Conservation (phyloP, 768 basidiomycete genomes). For the Clitopilus passeckerianus region DNA sequence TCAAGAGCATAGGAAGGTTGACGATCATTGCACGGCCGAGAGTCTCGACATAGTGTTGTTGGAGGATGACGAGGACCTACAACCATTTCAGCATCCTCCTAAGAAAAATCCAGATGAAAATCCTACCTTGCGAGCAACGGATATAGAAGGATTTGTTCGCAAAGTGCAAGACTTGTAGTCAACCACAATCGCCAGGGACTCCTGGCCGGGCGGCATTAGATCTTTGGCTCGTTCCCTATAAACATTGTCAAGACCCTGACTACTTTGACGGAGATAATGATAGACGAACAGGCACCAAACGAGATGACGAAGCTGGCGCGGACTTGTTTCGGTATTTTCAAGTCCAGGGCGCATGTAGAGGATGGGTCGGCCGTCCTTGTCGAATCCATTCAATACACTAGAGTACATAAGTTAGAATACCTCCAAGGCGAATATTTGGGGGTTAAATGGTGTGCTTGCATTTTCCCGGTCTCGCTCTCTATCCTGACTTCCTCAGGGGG, state of each 20-base stretch:
- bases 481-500: slow-evolving; percentile 74
- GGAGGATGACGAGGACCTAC: slow-evolving; percentile 71
- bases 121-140: slow-evolving; percentile 69
- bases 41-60: slow-evolving; percentile 87
- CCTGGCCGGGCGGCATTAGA: slow-evolving; percentile 81
- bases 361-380: slow-evolving; percentile 81
- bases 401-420: not conserved
- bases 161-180: slow-evolving; percentile 84
- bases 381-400: slow-evolving; percentile 82
- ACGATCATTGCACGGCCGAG: slow-evolving; percentile 81
- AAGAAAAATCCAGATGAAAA: not conserved
- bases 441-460: slow-evolving; percentile 36
- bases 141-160: slow-evolving; percentile 80
- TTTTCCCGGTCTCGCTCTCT: slow-evolving; percentile 84
- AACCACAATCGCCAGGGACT: slow-evolving; percentile 77
- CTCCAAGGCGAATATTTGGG: not conserved
- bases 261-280: not conserved
- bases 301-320: slow-evolving; percentile 78
- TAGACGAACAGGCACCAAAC: slow-evolving; percentile 77
- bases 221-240: slow-evolving; percentile 84
- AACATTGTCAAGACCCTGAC: not conserved
- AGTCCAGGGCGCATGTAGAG: slow-evolving; percentile 85
- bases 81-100: not conserved
- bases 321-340: slow-evolving; percentile 77
- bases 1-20: slow-evolving; percentile 71